A percentile compares a stretch with the other conserved stretches of the same genome.
Evolutionary conservation across 371 early-diverging fungal species (phyloP).

Genomic region (Rhizomucor miehei): DNA sequence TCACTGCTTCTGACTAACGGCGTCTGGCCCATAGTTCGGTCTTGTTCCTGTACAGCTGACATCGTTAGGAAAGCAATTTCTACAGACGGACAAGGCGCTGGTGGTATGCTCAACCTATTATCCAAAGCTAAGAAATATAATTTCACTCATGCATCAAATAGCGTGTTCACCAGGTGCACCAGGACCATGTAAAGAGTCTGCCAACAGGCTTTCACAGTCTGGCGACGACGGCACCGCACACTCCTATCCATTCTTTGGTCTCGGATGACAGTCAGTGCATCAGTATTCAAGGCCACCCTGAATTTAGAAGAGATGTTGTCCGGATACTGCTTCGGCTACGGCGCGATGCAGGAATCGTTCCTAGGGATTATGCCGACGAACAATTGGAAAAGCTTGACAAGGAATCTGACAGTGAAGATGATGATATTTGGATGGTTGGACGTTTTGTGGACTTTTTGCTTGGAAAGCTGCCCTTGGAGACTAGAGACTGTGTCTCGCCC

Average conservation of each 20-base stretch:
- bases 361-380: conserved; percentile 17
- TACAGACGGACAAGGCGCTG: conserved; percentile 21
- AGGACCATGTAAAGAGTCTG: conserved; percentile 58
- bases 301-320: conserved; percentile 56
- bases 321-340: conserved; percentile 29
- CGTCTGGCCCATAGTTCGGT: conserved; percentile 55
- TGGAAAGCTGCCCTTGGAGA: conserved; percentile 12
- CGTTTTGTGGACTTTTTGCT: conserved; percentile 19
- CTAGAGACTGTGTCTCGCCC: conserved; percentile 9
- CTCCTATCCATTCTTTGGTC: conserved; percentile 44
- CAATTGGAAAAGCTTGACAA: conserved; percentile 12
- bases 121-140: not conserved
- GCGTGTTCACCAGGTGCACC: conserved; percentile 66
- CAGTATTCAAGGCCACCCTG: conserved; percentile 84
- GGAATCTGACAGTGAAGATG: conserved; percentile 7
- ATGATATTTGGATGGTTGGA: conserved; percentile 14
- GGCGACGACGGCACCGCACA: conserved; percentile 43
- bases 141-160: conserved; percentile 13
- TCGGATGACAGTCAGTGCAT: conserved; percentile 54
- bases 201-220: conserved; percentile 53
- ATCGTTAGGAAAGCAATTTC: conserved; percentile 34
- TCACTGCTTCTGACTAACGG: not conserved
- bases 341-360: conserved; percentile 19
- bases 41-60: conserved; percentile 36
- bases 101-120: conserved; percentile 15